Percentiles rank a stretch among this genome's conserved stretches.
phyloP scores from a whole-genome alignment of 257 asterid species.

The Marsdenia floribunda region DNA sequence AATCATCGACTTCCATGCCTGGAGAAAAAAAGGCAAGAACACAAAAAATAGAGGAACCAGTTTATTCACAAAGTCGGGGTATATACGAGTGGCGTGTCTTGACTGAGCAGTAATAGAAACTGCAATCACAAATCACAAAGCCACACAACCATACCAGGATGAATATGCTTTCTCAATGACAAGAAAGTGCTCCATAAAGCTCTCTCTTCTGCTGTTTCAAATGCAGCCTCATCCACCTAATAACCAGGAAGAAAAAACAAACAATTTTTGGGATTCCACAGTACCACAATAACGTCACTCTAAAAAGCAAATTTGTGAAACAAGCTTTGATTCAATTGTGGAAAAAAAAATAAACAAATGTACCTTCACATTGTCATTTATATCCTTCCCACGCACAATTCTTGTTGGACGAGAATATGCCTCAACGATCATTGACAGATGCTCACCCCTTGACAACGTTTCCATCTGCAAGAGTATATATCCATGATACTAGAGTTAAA shows the following conservation, averaged over 20 bases:
- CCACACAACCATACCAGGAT: constrained; percentile 54
- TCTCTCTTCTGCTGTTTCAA: constrained; percentile 72
- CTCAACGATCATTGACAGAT: constrained; percentile 73
- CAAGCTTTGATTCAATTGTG: constrained; percentile 8
- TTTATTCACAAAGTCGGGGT: neutral
- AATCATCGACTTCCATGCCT: constrained; percentile 94
- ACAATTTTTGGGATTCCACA: neutral
- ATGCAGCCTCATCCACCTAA: constrained; percentile 85
- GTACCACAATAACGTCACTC: neutral
- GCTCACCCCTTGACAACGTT: constrained; percentile 55
- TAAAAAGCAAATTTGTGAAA: neutral
- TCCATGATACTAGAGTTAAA: neutral
- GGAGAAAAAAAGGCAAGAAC: constrained; percentile 15
- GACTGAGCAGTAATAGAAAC: neutral
- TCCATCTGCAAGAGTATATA: constrained; percentile 52
- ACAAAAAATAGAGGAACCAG: neutral
- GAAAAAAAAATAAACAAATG: neutral
- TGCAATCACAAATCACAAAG: constrained; percentile 3
- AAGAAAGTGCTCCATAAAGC: constrained; percentile 73
- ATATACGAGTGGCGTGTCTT: neutral
- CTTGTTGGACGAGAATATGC: constrained; percentile 98
- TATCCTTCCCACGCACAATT: constrained; percentile 86
- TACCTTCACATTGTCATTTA: constrained; percentile 60
- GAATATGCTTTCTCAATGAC: constrained; percentile 57
- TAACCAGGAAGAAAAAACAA: neutral